Conservation (phyloP, 129 eudicot species). For the Logfia minima region DNA sequence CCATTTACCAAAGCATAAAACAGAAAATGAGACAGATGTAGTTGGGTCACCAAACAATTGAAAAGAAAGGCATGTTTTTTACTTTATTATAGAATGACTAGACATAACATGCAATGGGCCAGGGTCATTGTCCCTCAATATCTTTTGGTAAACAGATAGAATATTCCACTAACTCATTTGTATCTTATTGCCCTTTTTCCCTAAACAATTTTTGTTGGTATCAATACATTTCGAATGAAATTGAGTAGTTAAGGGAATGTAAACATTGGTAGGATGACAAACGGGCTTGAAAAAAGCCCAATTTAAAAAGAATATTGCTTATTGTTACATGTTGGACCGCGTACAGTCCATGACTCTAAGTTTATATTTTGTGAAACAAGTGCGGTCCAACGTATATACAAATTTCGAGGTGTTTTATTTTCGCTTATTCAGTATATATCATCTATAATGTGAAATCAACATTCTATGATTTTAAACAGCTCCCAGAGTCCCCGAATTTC, state of each 20-base stretch:
- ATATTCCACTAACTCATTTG: neutral
- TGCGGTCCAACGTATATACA: no score
- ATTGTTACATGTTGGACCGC: neutral
- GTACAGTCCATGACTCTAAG: no score
- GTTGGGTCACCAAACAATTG: conserved; percentile 19
- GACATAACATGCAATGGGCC: conserved; percentile 18
- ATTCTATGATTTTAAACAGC: conserved; percentile 34
- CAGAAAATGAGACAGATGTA: neutral
- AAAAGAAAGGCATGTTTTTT: neutral
- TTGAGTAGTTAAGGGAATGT: neutral
- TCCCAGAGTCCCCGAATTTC: conserved; percentile 89
- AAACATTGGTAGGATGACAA: neutral
- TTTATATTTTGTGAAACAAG: no score
- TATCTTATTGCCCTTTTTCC: neutral
- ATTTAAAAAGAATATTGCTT: neutral
- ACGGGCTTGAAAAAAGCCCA: neutral
- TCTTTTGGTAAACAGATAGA: neutral
- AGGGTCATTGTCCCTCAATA: neutral
- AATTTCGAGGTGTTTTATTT: no score
- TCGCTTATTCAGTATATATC: no score
- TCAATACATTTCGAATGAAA: neutral
- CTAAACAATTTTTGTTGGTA: neutral
- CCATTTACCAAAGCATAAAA: neutral
- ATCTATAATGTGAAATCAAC: no score
- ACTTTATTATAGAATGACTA: conserved; percentile 4